A percentile compares a stretch with the other conserved stretches of the same genome.
phyloP scores from a whole-genome alignment of 2,329 filamentous ascomycete genomes.

The Neonectria sp. region DNA sequence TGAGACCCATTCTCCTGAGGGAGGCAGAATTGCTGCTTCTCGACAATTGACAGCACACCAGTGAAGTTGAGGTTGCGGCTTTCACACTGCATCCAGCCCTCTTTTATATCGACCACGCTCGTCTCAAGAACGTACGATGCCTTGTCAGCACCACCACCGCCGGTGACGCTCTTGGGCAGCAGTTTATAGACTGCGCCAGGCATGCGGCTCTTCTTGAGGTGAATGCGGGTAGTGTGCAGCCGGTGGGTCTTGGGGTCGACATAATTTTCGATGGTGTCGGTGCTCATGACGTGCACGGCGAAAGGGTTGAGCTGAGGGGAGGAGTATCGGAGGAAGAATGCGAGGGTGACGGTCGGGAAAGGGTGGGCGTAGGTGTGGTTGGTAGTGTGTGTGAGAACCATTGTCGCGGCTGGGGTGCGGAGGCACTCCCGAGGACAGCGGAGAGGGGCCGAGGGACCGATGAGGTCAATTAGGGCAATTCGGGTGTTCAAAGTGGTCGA shows the following conservation, averaged over 20 bases:
- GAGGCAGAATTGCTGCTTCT: slow-evolving; percentile 78
- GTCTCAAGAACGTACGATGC: slow-evolving; percentile 87
- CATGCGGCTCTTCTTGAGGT: slow-evolving; percentile 86
- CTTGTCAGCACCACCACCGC: slow-evolving; percentile 75
- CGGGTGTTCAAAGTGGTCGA: not conserved
- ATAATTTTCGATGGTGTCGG: slow-evolving; percentile 83
- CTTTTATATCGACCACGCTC: slow-evolving; percentile 82
- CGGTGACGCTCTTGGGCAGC: slow-evolving; percentile 78
- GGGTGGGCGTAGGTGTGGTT: slow-evolving; percentile 84
- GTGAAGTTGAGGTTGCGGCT: slow-evolving; percentile 87
- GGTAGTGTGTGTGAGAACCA: slow-evolving; percentile 76
- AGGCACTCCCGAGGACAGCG: slow-evolving; percentile 32
- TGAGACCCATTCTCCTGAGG: slow-evolving; percentile 49
- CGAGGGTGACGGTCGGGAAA: slow-evolving; percentile 88
- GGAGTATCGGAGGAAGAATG: slow-evolving; percentile 91
- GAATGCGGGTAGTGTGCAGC: slow-evolving; percentile 83
- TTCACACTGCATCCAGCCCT: slow-evolving; percentile 88
- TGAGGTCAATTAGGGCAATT: slow-evolving; percentile 34
- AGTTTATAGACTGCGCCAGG: slow-evolving; percentile 83
- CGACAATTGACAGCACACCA: slow-evolving; percentile 83
- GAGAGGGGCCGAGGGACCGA: slow-evolving; percentile 25
- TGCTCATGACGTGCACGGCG: slow-evolving; percentile 85
- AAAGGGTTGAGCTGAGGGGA: slow-evolving; percentile 81
- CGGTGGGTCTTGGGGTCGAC: slow-evolving; percentile 82
- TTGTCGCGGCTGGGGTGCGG: slow-evolving; percentile 53